Conservation (phyloP, 2,329 filamentous ascomycete species). For the Hypoxylon sp. region DNA sequence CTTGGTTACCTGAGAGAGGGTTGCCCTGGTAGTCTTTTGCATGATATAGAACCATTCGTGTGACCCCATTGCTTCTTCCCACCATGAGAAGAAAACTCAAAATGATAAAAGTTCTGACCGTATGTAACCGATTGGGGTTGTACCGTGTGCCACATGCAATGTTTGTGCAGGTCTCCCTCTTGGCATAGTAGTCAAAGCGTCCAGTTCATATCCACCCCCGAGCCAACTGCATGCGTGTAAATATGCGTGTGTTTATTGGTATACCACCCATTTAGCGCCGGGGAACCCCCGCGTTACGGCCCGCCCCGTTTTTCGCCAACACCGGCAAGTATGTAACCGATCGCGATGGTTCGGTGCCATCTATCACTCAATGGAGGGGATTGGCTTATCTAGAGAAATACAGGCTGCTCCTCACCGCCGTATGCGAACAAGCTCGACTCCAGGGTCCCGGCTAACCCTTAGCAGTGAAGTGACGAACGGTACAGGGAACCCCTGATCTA, state of each 20-base stretch:
- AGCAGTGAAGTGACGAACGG: background rate
- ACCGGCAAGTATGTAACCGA: background rate
- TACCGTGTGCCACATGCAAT: background rate
- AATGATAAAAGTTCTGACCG: background rate
- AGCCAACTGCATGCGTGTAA: background rate
- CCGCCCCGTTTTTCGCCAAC: background rate
- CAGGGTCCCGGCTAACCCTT: background rate
- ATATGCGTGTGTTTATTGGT: background rate
- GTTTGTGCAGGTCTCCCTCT: background rate
- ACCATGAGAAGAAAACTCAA: background rate
- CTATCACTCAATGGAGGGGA: background rate
- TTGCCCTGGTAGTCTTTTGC: background rate
- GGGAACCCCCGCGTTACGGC: constrained; percentile 2
- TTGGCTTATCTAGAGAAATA: background rate
- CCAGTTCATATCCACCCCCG: background rate
- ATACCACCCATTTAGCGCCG: background rate
- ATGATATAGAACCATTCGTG: background rate
- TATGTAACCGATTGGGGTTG: constrained; percentile 2
- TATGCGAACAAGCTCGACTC: background rate
- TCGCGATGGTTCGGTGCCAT: background rate
- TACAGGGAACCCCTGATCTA: constrained; percentile 2
- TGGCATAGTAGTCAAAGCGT: background rate
- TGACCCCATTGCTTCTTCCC: background rate
- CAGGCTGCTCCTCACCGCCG: background rate
- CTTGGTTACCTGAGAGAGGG: background rate